These are phyloP conservation scores for Zymoseptoria pseudotritici DNA, from an alignment of 2,329 filamentous ascomycete genomes.

Conservation along the genomic window DNA sequence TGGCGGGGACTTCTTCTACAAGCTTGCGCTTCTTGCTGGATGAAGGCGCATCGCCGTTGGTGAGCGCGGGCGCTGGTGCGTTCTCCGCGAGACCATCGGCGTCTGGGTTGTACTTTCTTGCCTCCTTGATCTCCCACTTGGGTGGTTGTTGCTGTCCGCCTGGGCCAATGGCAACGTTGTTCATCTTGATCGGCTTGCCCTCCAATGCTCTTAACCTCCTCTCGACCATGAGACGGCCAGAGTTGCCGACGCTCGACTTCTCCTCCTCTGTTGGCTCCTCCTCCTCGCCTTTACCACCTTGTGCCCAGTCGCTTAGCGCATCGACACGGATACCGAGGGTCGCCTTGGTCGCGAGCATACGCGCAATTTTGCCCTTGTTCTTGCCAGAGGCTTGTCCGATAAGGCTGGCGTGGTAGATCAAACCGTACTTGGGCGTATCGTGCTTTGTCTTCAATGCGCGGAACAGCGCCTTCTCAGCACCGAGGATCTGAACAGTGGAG, in stretches of 20 bases:
- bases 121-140: slow-evolving; percentile 89
- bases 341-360: slow-evolving; percentile 89
- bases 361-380: slow-evolving; percentile 99
- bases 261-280: slow-evolving; percentile 72
- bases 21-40: slow-evolving; percentile 36
- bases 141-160: slow-evolving; percentile 55
- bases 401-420: slow-evolving; percentile 85
- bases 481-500: slow-evolving; percentile 94
- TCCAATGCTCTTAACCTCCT: slow-evolving; percentile 70
- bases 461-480: slow-evolving; percentile 98
- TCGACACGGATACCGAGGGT: slow-evolving; percentile 90
- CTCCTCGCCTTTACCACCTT: slow-evolving; percentile 58
- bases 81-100: slow-evolving; percentile 78
- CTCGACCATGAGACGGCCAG: slow-evolving; percentile 65
- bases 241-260: slow-evolving; percentile 70
- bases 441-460: slow-evolving; percentile 98
- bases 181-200: slow-evolving; percentile 77
- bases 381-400: slow-evolving; percentile 95
- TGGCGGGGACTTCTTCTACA: slow-evolving; percentile 43
- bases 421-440: slow-evolving; percentile 96
- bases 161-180: slow-evolving; percentile 66
- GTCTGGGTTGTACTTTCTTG: slow-evolving; percentile 88
- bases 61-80: slow-evolving; percentile 42
- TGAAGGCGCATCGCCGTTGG: slow-evolving; percentile 45
- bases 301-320: slow-evolving; percentile 70